phyloP scores from a whole-genome alignment of 108 stramenopile genomes.

The Pseudonitzschia multistriata region DNA sequence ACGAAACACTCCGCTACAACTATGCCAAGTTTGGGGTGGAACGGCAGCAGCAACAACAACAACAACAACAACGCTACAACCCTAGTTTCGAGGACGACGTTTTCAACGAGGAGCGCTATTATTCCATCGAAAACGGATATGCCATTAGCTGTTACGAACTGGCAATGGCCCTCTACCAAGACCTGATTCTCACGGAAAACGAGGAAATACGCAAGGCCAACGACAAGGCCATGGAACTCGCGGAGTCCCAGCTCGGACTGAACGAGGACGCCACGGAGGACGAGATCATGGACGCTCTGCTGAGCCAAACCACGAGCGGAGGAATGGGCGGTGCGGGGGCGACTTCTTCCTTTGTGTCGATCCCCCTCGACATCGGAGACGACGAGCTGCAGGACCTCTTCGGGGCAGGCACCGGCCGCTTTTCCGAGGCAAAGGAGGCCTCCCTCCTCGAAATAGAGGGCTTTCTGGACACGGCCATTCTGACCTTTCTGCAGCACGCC shows the following conservation, averaged over 20 bases:
- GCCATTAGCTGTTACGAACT: conserved; percentile 16
- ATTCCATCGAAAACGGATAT: conserved; percentile 7
- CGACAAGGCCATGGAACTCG: conserved; percentile 6
- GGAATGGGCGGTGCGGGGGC: not conserved
- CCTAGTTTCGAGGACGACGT: not conserved
- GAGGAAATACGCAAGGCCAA: not conserved
- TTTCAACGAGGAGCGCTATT: conserved; percentile 8
- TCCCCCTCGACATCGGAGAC: not conserved
- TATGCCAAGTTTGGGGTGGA: not conserved
- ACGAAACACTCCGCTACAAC: not conserved
- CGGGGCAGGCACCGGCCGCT: not conserved
- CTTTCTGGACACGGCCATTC: conserved; percentile 1
- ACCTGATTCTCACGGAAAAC: not conserved
- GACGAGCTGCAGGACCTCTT: not conserved
- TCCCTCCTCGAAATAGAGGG: not conserved
- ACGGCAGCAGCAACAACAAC: not conserved
- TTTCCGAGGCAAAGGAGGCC: not conserved
- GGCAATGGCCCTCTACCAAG: conserved; percentile 12
- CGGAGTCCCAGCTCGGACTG: not conserved
- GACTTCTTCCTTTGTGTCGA: not conserved
- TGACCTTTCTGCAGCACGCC: conserved; percentile 9
- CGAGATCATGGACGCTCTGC: not conserved
- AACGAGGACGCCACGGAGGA: not conserved
- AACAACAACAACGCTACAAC: not conserved
- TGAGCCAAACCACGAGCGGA: not conserved